Percentiles rank a stretch among this genome's conserved stretches.
phyloP scores from a whole-genome alignment of 805 yeast species.

The Saccharomycodes ludwigii region DNA sequence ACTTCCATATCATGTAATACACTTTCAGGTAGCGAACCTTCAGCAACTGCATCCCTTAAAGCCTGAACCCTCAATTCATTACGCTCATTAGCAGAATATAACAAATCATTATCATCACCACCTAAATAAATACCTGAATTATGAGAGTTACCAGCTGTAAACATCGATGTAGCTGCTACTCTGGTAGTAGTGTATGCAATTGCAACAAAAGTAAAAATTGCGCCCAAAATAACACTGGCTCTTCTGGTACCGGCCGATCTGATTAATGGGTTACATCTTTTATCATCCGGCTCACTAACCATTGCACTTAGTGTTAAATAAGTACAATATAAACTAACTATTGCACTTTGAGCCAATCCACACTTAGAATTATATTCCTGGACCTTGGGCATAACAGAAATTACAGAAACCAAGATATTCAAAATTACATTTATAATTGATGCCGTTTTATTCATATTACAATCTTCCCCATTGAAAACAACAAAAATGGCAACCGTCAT shows the following conservation, averaged over 20 bases:
- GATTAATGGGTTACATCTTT: slow-evolving; percentile 79
- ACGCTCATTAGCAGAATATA: slow-evolving; percentile 29
- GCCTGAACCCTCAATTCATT: slow-evolving; percentile 79
- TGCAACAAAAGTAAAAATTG: slow-evolving; percentile 86
- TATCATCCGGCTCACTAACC: slow-evolving; percentile 93
- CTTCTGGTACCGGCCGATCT: slow-evolving; percentile 86
- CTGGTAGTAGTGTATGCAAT: slow-evolving; percentile 95
- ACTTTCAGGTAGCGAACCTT: slow-evolving; percentile 87
- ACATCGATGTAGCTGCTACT: slow-evolving; percentile 77
- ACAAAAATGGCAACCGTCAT: slow-evolving; percentile 73
- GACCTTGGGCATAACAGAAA: slow-evolving; percentile 70
- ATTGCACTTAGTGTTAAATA: slow-evolving; percentile 87
- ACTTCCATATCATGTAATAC: slow-evolving; percentile 56
- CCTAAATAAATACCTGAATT: slow-evolving; percentile 23
- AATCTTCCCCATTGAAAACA: slow-evolving; percentile 69
- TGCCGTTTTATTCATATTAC: slow-evolving; percentile 83
- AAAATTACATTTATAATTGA: slow-evolving; percentile 65
- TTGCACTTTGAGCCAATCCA: slow-evolving; percentile 91
- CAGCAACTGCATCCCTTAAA: slow-evolving; percentile 86
- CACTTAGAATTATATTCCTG: slow-evolving; percentile 93
- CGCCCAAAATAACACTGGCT: slow-evolving; percentile 77
- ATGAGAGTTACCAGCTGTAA: slow-evolving; percentile 30
- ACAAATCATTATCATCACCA: slow-evolving; percentile 19
- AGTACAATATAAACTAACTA: slow-evolving; percentile 90
- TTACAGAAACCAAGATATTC: slow-evolving; percentile 46